phyloP scores from a whole-genome alignment of 306 rosid genomes.

The Rosa persica region DNA sequence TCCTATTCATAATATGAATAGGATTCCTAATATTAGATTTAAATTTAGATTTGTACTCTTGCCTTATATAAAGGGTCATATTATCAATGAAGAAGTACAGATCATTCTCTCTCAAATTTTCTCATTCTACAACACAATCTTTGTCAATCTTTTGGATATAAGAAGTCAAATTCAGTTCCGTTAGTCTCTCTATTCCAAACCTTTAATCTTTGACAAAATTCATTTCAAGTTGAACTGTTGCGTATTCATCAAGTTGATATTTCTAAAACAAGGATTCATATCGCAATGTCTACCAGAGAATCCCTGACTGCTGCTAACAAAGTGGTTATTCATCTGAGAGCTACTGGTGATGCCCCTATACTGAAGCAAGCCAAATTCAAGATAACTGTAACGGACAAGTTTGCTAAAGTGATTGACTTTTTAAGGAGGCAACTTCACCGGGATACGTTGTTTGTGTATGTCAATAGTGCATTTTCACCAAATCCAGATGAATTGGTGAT shows the following conservation, averaged over 20 bases:
- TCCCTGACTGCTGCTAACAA: conserved; percentile 64
- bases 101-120: no score
- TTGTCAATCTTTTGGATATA: no score
- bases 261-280: not conserved
- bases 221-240: not conserved
- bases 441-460: conserved; percentile 89
- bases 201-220: not conserved
- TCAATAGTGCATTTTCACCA: conserved; percentile 92
- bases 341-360: conserved; percentile 97
- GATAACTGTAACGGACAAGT: conserved; percentile 86
- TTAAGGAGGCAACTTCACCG: conserved; percentile 86
- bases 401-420: conserved; percentile 91
- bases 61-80: no score
- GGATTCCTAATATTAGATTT: no score
- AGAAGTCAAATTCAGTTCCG: not conserved
- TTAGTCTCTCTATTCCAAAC: not conserved
- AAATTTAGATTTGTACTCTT: no score
- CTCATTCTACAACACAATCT: no score
- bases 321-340: conserved; percentile 96
- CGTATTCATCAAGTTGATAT: not conserved
- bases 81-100: no score
- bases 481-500: conserved; percentile 86
- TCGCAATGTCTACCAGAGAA: conserved; percentile 52
- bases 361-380: conserved; percentile 92
- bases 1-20: no score